Evolutionary conservation across 139 green algal genomes (phyloP).

Genomic region (Volvox africanus): DNA sequence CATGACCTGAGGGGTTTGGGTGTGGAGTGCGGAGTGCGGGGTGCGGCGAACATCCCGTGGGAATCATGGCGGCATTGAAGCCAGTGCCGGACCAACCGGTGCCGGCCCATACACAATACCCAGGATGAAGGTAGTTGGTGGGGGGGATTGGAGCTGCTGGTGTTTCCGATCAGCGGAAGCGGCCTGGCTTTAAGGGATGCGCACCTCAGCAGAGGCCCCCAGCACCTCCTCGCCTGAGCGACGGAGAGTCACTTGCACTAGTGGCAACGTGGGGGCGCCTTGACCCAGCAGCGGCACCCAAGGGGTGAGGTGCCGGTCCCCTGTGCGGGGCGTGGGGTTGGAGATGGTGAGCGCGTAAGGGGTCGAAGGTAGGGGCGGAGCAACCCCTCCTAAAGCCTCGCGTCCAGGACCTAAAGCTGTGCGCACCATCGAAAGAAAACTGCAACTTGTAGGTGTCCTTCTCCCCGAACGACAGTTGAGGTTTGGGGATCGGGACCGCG

Average conservation of each 20-base stretch:
- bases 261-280: slow-evolving; percentile 60
- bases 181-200: neutral
- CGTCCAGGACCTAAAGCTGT: neutral
- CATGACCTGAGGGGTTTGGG: slow-evolving; percentile 40
- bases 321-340: neutral
- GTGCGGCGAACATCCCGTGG: too few species aligned
- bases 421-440: slow-evolving; percentile 65
- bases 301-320: slow-evolving; percentile 71
- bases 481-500: slow-evolving; percentile 60
- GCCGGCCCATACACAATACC: too few species aligned
- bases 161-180: too few species aligned
- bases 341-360: neutral
- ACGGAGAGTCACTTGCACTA: slow-evolving; percentile 72
- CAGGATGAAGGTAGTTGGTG: too few species aligned
- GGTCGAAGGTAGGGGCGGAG: too few species aligned
- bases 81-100: too few species aligned
- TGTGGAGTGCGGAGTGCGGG: too few species aligned
- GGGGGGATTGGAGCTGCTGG: too few species aligned
- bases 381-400: neutral
- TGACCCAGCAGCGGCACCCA: slow-evolving; percentile 78
- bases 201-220: slow-evolving; percentile 61
- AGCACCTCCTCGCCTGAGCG: slow-evolving; percentile 68
- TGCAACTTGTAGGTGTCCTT: slow-evolving; percentile 67
- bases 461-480: slow-evolving; percentile 17
- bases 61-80: too few species aligned